Base-by-base conservation (phyloP, 2,329 filamentous ascomycete genomes). In the Fusarium torulosum region DNA sequence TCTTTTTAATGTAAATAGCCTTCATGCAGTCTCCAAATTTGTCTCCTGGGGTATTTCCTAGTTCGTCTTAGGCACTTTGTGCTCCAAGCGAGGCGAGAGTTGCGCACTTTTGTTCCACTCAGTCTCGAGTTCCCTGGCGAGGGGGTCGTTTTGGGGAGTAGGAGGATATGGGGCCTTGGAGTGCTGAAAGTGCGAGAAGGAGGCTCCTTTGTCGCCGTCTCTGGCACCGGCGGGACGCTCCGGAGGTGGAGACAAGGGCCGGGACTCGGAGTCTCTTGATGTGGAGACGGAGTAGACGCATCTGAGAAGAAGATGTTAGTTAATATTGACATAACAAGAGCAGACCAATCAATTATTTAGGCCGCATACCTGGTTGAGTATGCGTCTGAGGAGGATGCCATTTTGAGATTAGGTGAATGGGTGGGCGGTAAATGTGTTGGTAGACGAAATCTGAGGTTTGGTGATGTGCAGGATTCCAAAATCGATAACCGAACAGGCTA, bases 201-300 rank as follows among this genome's bases (percentile, higher is more conserved):
- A 21, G 14, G 25, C 25, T 20, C 5, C 23, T 10, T 7, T 33
- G 23, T 63, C 31, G 20, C 4, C 14, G 21, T 20, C 33, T 25
- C 19, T 21, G 19, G 46, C 27, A 29, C 20, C 21, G 37, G 51
- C 14, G 37, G 43, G 15, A 23, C n/a, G 11, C 9, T 15, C 37
- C 21, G 27, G 33, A 49, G 4, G 33, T 31, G 35, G 60, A 14
- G 60, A 41, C 23, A 15, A 21, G 38, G 31, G 1, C 33, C 57
- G 59, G n/a, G 23, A 19, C 7, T 11, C 44, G 23, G 23, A 38
- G 38, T 11, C 8, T 29, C 10, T 13, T 29, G 27, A 29, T 29
- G 27, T 53, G 19, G 59, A 56, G 14, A 49, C 59, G 6, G 45
- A 50, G 43, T 35, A 46, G 14, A 20, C 31, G 19, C 31, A 44